Base-by-base conservation (phyloP, 2,329 filamentous ascomycete genomes). In the Pochonia chlamydosporia region DNA sequence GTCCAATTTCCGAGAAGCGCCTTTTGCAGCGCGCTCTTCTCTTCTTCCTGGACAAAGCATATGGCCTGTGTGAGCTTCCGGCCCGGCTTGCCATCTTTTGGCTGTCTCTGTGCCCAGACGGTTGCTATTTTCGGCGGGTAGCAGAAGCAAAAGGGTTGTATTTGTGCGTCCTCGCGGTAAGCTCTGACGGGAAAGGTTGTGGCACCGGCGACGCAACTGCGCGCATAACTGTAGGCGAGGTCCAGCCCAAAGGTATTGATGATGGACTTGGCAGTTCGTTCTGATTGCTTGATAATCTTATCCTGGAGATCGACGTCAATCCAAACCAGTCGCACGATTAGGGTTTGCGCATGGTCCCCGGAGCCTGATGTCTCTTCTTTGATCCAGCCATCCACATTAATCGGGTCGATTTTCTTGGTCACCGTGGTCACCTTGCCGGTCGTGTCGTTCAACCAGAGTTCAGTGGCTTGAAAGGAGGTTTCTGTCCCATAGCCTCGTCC, bases 111-210 rank as follows among this genome's bases (percentile, higher is more conserved):
- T 2, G 65, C 66, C 68, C 68, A 70, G 21, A 64, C 54, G 14
- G 60, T 57, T 6, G 63, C 67, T 21, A 70, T 51, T 44, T 70
- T 70, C 3, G 68, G 68, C 16, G 62, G 59, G 39, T 68, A 68
- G 46, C 60, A 62, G 47, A 68, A 61, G 3, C 61, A 57, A 44
- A 61, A 66, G 3, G 63, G 50, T 11, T 55, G 56, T 6, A 51
- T 45, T 4, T 54, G 44, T 2, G 28, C 26, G 3, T 51, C 42
- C 2, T 50, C 39, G 4, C 24, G 43, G 1, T 42, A 33, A 1
- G 46, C 33, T 9, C 43, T 39, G 0, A 56, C 54, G 35, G 51
- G 49, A 14, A 68, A 55, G 1, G 56, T 55, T 11, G 60, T 56
- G 5, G 66, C 56, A 7, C 65, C 66, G 3, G 64, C 63, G 35